Evolutionary conservation across 768 basidiomycete genomes (phyloP).

Genomic region (Tricholoma hemisulphureum): DNA sequence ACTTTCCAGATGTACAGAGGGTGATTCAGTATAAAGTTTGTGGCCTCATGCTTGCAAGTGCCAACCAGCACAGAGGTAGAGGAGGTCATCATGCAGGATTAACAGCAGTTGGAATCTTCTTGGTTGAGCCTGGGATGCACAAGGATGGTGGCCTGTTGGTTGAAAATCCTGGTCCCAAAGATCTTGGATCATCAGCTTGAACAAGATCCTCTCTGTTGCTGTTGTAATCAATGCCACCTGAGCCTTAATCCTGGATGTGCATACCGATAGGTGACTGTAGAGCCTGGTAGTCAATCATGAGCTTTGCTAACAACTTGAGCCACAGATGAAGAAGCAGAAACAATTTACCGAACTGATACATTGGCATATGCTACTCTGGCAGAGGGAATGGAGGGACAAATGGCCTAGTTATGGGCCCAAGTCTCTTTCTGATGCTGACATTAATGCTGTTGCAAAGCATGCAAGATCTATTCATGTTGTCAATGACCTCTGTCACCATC

Average conservation of each 20-base stretch:
- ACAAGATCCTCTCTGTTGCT: not conserved
- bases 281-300: not conserved
- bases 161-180: not conserved
- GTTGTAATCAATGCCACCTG: not conserved
- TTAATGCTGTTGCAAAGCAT: not conserved
- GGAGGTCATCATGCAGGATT: not conserved
- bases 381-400: not conserved
- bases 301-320: not conserved
- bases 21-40: not conserved
- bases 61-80: not conserved
- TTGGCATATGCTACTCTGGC: not conserved
- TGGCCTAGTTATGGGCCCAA: not conserved
- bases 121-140: not conserved
- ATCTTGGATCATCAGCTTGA: too few relatives aligned
- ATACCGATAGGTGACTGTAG: not conserved
- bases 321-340: not conserved
- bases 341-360: not conserved
- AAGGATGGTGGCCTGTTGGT: not conserved
- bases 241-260: not conserved
- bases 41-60: not conserved
- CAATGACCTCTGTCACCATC: not conserved
- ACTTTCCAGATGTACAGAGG: not conserved
- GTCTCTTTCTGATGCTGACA: not conserved
- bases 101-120: not conserved
- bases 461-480: not conserved